These are phyloP conservation scores for Saturnispora zaruensis DNA, from an alignment of 805 yeast genomes.

Conservation along the genomic window DNA sequence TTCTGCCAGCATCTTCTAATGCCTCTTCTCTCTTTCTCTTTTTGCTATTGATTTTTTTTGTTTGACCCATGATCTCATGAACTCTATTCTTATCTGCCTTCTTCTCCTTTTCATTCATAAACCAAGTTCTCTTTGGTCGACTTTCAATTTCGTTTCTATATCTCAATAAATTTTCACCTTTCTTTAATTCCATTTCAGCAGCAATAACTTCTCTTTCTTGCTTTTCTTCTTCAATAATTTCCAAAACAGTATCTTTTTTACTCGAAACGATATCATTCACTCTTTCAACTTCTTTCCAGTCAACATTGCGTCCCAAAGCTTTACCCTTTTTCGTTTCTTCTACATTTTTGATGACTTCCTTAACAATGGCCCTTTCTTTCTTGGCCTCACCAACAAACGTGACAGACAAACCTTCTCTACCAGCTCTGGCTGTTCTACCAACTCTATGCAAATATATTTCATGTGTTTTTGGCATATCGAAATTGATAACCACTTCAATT, in stretches of 20 bases:
- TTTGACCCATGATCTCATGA: conserved; percentile 28
- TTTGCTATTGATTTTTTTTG: conserved; percentile 51
- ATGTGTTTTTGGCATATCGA: conserved; percentile 88
- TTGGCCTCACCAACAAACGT: conserved; percentile 89
- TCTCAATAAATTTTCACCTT: conserved; percentile 76
- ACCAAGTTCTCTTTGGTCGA: conserved; percentile 96
- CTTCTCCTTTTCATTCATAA: conserved; percentile 56
- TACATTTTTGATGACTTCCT: conserved; percentile 71
- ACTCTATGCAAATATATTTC: conserved; percentile 94
- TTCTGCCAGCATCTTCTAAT: conserved; percentile 45
- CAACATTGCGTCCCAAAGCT: conserved; percentile 84
- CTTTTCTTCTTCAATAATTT: conserved; percentile 80
- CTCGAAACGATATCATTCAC: conserved; percentile 52
- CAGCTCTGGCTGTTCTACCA: conserved; percentile 99
- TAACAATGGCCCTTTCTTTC: conserved; percentile 85
- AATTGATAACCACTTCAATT: conserved; percentile 89
- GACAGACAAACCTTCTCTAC: conserved; percentile 88
- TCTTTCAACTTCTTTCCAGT: conserved; percentile 77
- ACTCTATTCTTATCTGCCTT: conserved; percentile 30
- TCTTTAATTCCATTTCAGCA: conserved; percentile 86
- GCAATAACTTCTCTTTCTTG: conserved; percentile 74
- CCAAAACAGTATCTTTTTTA: conserved; percentile 56
- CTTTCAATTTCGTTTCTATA: conserved; percentile 76
- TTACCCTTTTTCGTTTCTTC: conserved; percentile 40
- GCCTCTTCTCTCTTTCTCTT: conserved; percentile 63